Percentiles rank a stretch among this genome's conserved stretches.
Evolutionary conservation across 805 yeast genomes (phyloP).

Genomic region (Clavispora santaluciae): DNA sequence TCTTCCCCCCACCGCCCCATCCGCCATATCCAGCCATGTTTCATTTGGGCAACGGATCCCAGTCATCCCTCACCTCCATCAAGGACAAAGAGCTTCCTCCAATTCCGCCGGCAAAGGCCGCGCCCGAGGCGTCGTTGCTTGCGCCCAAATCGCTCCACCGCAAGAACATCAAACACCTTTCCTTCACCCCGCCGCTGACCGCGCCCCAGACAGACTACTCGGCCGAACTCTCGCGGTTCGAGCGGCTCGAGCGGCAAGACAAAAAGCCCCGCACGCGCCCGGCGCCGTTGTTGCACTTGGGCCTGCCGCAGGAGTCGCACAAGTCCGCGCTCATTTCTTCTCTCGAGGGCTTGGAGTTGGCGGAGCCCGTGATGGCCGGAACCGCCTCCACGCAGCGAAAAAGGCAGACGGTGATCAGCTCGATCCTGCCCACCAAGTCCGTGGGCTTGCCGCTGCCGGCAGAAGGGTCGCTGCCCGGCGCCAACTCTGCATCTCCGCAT

Average conservation of each 20-base stretch:
- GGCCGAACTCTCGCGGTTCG: conserved; percentile 6
- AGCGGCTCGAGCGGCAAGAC: conserved; percentile 14
- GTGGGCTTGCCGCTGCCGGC: conserved; percentile 5
- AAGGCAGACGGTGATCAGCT: conserved; percentile 39
- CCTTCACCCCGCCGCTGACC: conserved; percentile 6
- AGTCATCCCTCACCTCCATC: background rate
- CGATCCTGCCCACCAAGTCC: conserved; percentile 39
- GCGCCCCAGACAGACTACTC: conserved; percentile 1
- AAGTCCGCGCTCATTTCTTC: conserved; percentile 6
- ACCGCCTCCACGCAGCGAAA: conserved; percentile 11
- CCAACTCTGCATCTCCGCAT: background rate
- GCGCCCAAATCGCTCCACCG: conserved; percentile 34
- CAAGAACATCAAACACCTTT: conserved; percentile 37
- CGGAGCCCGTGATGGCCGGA: background rate
- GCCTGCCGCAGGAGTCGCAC: conserved; percentile 1
- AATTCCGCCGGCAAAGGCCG: conserved; percentile 25
- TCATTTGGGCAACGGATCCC: conserved; percentile 1
- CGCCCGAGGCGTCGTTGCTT: conserved; percentile 20
- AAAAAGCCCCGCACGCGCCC: conserved; percentile 22
- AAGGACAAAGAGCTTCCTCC: conserved; percentile 41
- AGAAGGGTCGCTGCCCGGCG: background rate
- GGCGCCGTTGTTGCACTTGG: conserved; percentile 26
- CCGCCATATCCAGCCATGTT: conserved; percentile 1
- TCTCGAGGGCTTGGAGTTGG: conserved; percentile 7
- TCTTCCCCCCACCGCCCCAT: background rate